Evolutionary conservation across 768 basidiomycete species (phyloP).

Genomic region (Leccinum uliginosum): DNA sequence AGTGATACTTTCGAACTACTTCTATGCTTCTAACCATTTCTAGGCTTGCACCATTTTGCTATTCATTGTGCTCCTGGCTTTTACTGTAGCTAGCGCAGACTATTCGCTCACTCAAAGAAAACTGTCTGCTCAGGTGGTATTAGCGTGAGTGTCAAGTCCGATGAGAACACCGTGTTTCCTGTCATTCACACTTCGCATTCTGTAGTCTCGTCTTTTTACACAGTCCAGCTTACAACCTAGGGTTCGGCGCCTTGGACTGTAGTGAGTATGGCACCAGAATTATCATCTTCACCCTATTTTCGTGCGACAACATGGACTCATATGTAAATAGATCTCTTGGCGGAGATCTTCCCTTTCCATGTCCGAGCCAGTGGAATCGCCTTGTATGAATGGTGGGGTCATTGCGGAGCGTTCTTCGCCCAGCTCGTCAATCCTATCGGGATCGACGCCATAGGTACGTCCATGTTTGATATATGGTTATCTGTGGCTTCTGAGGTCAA

Average conservation of each 20-base stretch:
- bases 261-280: neutral
- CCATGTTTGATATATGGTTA: neutral
- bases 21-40: neutral
- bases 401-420: neutral
- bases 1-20: neutral
- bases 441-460: neutral
- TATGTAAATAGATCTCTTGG: neutral
- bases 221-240: neutral
- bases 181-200: neutral
- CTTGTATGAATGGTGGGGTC: neutral
- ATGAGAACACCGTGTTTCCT: neutral
- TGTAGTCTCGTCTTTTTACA: neutral
- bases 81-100: neutral
- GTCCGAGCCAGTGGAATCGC: neutral
- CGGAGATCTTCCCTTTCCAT: neutral
- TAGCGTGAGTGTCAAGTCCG: neutral
- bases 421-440: neutral
- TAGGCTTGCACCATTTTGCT: neutral
- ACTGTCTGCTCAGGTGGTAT: neutral
- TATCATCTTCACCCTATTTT: neutral
- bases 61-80: neutral
- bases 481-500: neutral
- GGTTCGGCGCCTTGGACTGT: neutral
- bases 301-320: neutral
- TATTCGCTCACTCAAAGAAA: neutral